Percentiles rank a stretch among this genome's conserved stretches.
These are phyloP conservation scores for Exsudoporus frostii DNA, from an alignment of 768 basidiomycete genomes.

Conservation along the genomic window DNA sequence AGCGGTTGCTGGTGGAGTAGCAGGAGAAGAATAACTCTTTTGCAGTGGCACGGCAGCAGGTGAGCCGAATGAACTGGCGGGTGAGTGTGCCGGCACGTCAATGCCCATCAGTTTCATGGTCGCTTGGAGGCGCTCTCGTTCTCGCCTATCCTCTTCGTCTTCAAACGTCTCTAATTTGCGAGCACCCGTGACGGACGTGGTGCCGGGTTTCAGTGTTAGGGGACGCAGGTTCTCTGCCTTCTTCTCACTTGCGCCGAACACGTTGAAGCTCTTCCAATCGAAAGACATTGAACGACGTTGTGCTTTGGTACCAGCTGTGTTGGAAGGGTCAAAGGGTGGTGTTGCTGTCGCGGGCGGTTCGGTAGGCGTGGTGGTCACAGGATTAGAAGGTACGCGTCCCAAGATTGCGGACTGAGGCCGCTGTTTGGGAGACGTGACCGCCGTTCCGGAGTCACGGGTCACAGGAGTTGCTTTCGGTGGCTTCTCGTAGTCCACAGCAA, in stretches of 20 bases:
- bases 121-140: conserved; percentile 83
- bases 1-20: conserved; percentile 25
- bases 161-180: conserved; percentile 84
- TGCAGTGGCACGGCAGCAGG: conserved; percentile 36
- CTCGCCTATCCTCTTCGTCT: conserved; percentile 88
- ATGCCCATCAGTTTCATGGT: conserved; percentile 97
- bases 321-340: conserved; percentile 23
- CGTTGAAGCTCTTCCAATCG: conserved; percentile 77
- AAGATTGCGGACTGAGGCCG: conserved; percentile 65
- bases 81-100: conserved; percentile 53
- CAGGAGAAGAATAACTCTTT: conserved; percentile 41
- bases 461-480: conserved; percentile 44
- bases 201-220: conserved; percentile 68
- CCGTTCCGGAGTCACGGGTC: conserved; percentile 20
- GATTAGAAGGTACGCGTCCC: conserved; percentile 34
- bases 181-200: conserved; percentile 52
- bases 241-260: conserved; percentile 62
- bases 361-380: conserved; percentile 34
- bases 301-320: conserved; percentile 34
- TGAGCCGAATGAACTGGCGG: conserved; percentile 23
- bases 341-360: conserved; percentile 22
- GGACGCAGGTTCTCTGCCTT: conserved; percentile 64
- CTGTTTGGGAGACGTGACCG: conserved; percentile 35
- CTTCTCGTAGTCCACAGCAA: conserved; percentile 87
- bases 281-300: conserved; percentile 80